Percentiles rank a stretch among this genome's conserved stretches.
These are phyloP conservation scores for Actinomucor elegans DNA, from an alignment of 371 early-diverging fungal genomes.

Conservation along the genomic window DNA sequence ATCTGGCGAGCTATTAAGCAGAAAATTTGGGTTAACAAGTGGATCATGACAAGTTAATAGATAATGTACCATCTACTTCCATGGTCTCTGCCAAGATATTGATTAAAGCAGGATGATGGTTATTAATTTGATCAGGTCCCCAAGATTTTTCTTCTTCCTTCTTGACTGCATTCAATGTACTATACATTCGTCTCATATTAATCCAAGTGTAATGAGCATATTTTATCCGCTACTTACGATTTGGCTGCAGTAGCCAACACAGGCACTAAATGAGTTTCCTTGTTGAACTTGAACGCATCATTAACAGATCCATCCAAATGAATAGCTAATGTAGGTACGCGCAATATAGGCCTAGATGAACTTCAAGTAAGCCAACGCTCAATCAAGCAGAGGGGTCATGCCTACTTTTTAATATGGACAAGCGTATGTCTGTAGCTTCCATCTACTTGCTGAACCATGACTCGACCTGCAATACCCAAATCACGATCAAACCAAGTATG, in stretches of 20 bases:
- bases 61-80: slow-evolving; percentile 51
- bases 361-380: too few relatives aligned
- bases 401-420: slow-evolving; percentile 68
- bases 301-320: slow-evolving; percentile 84
- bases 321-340: slow-evolving; percentile 96
- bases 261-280: slow-evolving; percentile 86
- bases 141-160: slow-evolving; percentile 6
- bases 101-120: slow-evolving; percentile 79
- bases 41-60: neutral
- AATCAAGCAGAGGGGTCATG: neutral
- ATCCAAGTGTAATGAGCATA: neutral
- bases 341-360: slow-evolving; percentile 83
- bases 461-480: slow-evolving; percentile 94
- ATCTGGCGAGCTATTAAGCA: slow-evolving; percentile 61
- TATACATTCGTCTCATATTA: neutral
- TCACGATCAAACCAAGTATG: slow-evolving; percentile 99
- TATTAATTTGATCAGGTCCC: slow-evolving; percentile 15
- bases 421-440: slow-evolving; percentile 72
- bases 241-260: slow-evolving; percentile 77
- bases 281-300: slow-evolving; percentile 89
- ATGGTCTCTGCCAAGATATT: slow-evolving; percentile 71
- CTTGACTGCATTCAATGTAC: slow-evolving; percentile 19
- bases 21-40: neutral
- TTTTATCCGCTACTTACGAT: slow-evolving; percentile 50
- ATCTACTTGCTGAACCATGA: slow-evolving; percentile 74